phyloP scores from a whole-genome alignment of 345 rosid species.

The Cardamine chenopodiifolia region DNA sequence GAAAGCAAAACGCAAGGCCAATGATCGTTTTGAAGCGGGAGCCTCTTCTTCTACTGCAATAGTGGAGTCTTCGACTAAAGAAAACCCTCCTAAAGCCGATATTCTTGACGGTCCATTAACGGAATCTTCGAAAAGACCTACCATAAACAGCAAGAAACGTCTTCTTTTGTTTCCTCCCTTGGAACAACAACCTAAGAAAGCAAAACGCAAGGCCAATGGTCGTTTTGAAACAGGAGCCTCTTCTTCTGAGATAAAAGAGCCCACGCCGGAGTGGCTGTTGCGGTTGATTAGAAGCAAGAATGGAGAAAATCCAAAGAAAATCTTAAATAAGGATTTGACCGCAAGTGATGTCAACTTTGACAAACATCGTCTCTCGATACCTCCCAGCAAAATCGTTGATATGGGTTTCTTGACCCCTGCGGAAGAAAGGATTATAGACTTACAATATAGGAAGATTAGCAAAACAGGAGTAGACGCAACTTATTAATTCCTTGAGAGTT shows the following conservation, averaged over 20 bases:
- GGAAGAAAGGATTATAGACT: neutral
- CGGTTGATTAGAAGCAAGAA: neutral
- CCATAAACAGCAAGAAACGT: too few species aligned
- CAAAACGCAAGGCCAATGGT: too few species aligned
- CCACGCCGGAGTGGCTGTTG: conserved; percentile 5
- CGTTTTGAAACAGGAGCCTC: too few species aligned
- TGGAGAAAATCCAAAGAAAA: neutral
- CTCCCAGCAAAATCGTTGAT: neutral
- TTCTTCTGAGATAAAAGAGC: neutral
- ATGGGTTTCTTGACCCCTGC: neutral
- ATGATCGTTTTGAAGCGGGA: neutral
- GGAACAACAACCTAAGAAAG: too few species aligned
- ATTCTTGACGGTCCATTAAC: too few species aligned
- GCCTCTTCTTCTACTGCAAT: too few species aligned
- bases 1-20: neutral
- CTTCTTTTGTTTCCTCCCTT: too few species aligned
- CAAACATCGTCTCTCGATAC: conserved; percentile 14
- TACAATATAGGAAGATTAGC: neutral
- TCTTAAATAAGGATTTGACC: neutral
- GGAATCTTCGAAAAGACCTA: too few species aligned
- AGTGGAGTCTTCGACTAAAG: too few species aligned
- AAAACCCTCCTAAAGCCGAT: too few species aligned
- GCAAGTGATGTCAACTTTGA: neutral
- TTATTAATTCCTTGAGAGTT: too few species aligned
- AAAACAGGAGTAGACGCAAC: neutral